Base-by-base conservation (phyloP, 1,284 basidiomycete species). In the Ganoderma meredithae region DNA sequence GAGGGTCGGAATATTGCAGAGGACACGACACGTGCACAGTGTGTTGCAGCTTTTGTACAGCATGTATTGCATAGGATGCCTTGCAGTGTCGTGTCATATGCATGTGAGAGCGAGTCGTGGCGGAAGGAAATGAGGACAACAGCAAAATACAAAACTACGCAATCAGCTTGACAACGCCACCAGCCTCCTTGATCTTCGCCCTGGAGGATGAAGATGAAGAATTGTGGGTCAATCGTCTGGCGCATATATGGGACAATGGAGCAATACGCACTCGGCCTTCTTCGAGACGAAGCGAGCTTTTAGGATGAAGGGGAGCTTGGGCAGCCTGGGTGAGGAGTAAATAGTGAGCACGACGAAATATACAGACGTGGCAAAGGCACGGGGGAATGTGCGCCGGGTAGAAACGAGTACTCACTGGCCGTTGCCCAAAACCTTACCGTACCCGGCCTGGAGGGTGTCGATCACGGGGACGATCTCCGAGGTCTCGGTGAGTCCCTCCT, bases 231-330 rank as follows among this genome's bases (percentile, higher is more conserved):
- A 31, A 31, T 31, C 1, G 65, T 47, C 27, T 31, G 10, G 47
- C 47, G 55, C 65, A 70, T 19, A 61, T 43, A 53, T 12, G 60
- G 39, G 63, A 63, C 19, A 1, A 58, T 63, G n/a, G 60, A 44
- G 43, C 25, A 43, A 17, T 9, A 90, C 93, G 70, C 79, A 95
- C 95, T 98, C 96, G 75, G 96, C 96, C 78, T 88, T 90, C 75
- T 84, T 85, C 62, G 95, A 97, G 71, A 98, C 95, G 81, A 92
- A 98, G 75, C 96, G 95, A 71, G 96, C 95, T 87, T 98, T 98
- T 79, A 98, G 94, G 78, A 98, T 98, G 86, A 95, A 94, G 49
- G 96, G 96, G 70, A 93, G 82, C 77, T 91, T 90, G 71, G 93
- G 93, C 70, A 95, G 84, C 72, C 91, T 92, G 70, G 19, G 31